Base-by-base conservation (phyloP, 306 rosid species). In the Argentina anserina region DNA sequence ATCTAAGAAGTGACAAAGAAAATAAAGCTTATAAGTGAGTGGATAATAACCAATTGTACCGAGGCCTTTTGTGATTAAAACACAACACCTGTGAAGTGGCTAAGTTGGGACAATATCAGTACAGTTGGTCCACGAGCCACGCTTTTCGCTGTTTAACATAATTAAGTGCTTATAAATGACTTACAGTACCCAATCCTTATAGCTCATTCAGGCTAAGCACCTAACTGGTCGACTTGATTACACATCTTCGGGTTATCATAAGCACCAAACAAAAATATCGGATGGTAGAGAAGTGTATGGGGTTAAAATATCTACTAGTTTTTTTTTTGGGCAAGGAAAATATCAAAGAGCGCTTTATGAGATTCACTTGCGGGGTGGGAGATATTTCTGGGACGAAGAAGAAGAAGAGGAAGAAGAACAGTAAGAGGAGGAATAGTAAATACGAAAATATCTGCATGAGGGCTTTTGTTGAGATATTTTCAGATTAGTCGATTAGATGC, bases 241-340 rank as follows among this genome's bases (percentile, higher is more conserved):
- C 65, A 28, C 15, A 60, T 60, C 29, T 60, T 60, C 65, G 9
- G 23, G 41, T 29, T 60, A 60, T 60, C 65, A 28, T 60, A 15
- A 29, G 64, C 64, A 28, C 39, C 39, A 13, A 12, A 1, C 43
- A 17, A 61, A 11, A 28, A 6, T 63, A 62, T 31, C n/a, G 7
- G 65, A 59, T 2, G 18, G 31, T 20, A 56, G 18, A 11, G 10
- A 26, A 12, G 18, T 4, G 18, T 28, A 26, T 26, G 60, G 72
- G 26, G 29, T 14, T 43, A 64, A 80, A 78, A 78, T 78, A 78
- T 78, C 82, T 78, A 18, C 15, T 6, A 28, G 42, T 40, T 56
- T 12, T 72, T 3, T 49, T 33, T 25, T 21, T 1, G 49, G 43
- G 5, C 5, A 2, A 34, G 26, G 46, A 72, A 72, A 68, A 68